Conservation (phyloP, 306 rosid species). For the Carpinus fangiana region DNA sequence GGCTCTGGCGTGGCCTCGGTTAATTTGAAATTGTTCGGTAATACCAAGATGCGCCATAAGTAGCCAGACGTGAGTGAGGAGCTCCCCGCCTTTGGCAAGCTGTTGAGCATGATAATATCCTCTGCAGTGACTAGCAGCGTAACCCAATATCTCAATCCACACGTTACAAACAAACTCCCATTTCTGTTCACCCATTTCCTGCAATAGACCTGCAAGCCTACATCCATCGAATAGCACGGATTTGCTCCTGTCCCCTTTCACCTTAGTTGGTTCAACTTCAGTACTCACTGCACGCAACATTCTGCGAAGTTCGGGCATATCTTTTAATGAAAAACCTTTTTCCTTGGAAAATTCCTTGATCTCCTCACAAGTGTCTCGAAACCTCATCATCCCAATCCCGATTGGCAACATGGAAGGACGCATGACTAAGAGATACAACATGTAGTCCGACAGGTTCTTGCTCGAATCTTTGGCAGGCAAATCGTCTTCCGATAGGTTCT, state of each 20-base stretch:
- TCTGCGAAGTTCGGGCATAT: not conserved
- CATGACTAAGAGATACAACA: not conserved
- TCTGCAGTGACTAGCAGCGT: constrained; percentile 7
- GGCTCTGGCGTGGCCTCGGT: not conserved
- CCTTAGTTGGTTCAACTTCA: not conserved
- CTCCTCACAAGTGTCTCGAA: constrained; percentile 6
- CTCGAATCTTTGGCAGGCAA: too few relatives aligned
- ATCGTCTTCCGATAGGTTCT: too few relatives aligned
- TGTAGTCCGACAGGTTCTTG: not conserved
- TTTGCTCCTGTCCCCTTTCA: not conserved
- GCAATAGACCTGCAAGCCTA: constrained; percentile 7
- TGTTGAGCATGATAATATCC: constrained; percentile 19
- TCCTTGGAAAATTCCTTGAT: not conserved
- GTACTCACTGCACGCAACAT: not conserved
- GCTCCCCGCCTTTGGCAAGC: constrained; percentile 23
- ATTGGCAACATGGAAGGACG: constrained; percentile 10
- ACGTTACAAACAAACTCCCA: constrained; percentile 13
- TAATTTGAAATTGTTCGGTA: constrained; percentile 18
- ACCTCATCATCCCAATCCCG: constrained; percentile 2
- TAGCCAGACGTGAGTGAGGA: constrained; percentile 23
- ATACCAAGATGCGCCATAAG: constrained; percentile 23
- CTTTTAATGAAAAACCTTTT: not conserved
- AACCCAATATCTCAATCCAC: constrained; percentile 16
- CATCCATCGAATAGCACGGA: constrained; percentile 8
- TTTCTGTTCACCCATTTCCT: not conserved